Base-by-base conservation (phyloP, 1,139 yeast genomes). In the Saccharomyces hybrid region DNA sequence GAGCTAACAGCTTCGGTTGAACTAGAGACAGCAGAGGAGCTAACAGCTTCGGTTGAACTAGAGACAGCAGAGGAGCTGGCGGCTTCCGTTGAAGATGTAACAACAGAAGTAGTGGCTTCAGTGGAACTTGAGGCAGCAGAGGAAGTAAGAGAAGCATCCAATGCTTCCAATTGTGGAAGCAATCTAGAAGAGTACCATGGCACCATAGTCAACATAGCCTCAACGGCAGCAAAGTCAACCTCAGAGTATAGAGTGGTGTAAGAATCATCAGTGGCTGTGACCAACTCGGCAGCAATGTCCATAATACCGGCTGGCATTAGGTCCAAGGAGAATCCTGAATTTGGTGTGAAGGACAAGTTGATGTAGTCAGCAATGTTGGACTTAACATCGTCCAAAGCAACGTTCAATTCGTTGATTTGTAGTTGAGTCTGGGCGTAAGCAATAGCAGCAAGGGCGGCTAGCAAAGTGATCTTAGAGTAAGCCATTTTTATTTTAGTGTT, bases 161-260 rank as follows among this genome's bases (percentile, higher is more conserved):
- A 19, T 31, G 13, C 34, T 11, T 31, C 34, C 34, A 31, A 31
- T 11, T 31, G 34, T 31, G 34, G 34, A 11, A 31, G 34, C 14
- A 31, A 11, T 68, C 77, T 71, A 46, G 70, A 59, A 6, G 73
- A 67, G 60, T 72, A 73, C 76, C 76, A 73, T 61, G 76, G 76
- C 50, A 74, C 62, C 44, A 63, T 70, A 41, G 75, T 69, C 14
- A 68, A 72, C 57, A 71, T 70, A 19, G 67, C 54, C 8, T 69
- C 61, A 46, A 65, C 66, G 14, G 62, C 65, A 32, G 61, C 46
- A 52, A 57, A 50, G 54, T 65, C 63, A 49, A 64, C 60, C 44
- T 54, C 46, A 46, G 60, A 47, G 54, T 62, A 65, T 55, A 74
- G 63, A 14, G 75, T 66, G 57, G 76, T 74, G 53, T 50, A 50